phyloP scores from a whole-genome alignment of 345 rosid genomes.

The Salix purpurea region DNA sequence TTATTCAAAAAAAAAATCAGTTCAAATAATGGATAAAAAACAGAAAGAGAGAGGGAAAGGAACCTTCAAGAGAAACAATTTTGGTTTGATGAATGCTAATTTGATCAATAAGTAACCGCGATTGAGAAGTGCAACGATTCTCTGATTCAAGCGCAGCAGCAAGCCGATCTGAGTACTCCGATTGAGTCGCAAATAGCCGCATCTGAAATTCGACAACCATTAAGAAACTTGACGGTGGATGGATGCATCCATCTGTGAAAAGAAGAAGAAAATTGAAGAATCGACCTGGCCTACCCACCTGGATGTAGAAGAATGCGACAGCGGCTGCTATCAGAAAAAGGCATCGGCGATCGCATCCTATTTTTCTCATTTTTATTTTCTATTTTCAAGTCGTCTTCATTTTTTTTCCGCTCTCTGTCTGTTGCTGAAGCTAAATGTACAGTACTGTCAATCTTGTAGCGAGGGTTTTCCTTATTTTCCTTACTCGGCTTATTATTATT shows the following conservation, averaged over 20 bases:
- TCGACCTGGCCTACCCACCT: constrained; percentile 40
- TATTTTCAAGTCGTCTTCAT: background rate
- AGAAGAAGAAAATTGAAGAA: background rate
- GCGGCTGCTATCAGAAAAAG: constrained; percentile 84
- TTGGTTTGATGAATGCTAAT: constrained; percentile 65
- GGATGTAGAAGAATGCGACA: constrained; percentile 67
- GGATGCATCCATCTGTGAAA: background rate
- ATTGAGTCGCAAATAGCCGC: constrained; percentile 77
- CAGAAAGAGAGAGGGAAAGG: background rate
- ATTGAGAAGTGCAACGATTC: constrained; percentile 71
- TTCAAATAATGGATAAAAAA: background rate
- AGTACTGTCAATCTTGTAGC: no score
- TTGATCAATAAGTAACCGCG: constrained; percentile 70
- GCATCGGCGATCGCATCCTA: constrained; percentile 61
- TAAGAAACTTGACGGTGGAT: no score
- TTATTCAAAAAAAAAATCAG: constrained; percentile 9
- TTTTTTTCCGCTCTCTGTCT: background rate
- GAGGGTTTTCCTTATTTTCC: no score
- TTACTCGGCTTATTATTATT: no score
- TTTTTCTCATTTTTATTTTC: constrained; percentile 31
- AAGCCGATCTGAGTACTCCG: constrained; percentile 75
- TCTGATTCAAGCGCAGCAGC: constrained; percentile 78
- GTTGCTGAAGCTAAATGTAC: no score
- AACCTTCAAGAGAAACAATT: constrained; percentile 81
- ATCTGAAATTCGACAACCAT: constrained; percentile 31